These are phyloP conservation scores for Hyaloperonospora brassicae DNA, from an alignment of 352 stramenopile species.

Conservation along the genomic window DNA sequence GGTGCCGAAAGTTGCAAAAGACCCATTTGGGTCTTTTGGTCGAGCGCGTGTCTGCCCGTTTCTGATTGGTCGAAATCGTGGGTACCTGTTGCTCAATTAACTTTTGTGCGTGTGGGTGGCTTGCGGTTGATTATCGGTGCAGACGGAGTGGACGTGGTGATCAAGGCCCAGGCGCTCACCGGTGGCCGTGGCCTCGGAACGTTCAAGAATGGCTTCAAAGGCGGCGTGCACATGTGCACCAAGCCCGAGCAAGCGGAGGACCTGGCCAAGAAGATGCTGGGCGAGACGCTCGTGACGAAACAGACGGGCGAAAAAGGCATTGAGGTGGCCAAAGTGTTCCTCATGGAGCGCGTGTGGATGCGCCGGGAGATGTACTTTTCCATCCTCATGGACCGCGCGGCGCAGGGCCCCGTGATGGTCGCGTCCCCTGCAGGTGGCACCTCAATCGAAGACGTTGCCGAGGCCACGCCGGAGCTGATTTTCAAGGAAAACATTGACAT, in stretches of 20 bases:
- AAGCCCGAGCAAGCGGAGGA: constrained; percentile 71
- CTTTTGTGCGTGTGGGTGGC: background rate
- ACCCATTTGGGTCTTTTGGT: too few species aligned
- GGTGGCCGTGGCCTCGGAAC: constrained; percentile 92
- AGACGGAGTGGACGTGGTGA: constrained; percentile 88
- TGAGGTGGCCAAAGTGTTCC: constrained; percentile 85
- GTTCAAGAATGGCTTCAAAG: constrained; percentile 97
- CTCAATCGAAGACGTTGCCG: constrained; percentile 96
- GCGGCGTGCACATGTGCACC: constrained; percentile 95
- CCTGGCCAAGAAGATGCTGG: constrained; percentile 87
- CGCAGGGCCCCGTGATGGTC: constrained; percentile 93
- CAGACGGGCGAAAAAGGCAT: constrained; percentile 87
- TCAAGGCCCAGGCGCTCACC: constrained; percentile 95
- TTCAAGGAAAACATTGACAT: constrained; percentile 94
- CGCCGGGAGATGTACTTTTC: constrained; percentile 96
- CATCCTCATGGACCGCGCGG: constrained; percentile 96
- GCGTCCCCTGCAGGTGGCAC: constrained; percentile 90
- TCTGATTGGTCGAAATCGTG: too few species aligned
- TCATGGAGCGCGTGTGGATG: constrained; percentile 92
- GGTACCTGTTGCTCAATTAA: too few species aligned
- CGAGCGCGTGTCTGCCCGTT: too few species aligned
- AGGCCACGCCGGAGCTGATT: constrained; percentile 89
- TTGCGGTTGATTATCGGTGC: background rate
- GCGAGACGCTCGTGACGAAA: constrained; percentile 95
- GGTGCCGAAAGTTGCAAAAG: background rate